Evolutionary conservation across 139 green algal species (phyloP).

Genomic region (Chlorella sorokiniana): DNA sequence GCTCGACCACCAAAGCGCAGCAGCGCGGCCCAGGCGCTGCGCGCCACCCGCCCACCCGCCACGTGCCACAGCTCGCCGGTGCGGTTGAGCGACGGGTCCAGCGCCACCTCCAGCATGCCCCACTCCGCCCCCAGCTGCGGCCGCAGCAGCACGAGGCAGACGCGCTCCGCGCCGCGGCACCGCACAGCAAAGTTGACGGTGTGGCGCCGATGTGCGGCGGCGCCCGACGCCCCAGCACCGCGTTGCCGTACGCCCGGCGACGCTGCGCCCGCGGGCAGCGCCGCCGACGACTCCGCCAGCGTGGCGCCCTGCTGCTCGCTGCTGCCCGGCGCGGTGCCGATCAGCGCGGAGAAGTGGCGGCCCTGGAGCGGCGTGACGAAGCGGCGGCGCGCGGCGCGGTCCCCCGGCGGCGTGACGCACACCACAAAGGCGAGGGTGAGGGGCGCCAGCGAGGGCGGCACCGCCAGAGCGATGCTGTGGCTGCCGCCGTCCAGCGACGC

Average conservation of each 20-base stretch:
- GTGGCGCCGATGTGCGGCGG: constrained; percentile 6
- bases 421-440: constrained; percentile 40
- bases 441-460: constrained; percentile 33
- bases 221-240: background rate
- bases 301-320: background rate
- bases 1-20: too few species aligned
- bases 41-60: constrained; percentile 21
- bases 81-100: constrained; percentile 64
- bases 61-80: constrained; percentile 73
- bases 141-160: constrained; percentile 56
- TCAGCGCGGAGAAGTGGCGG: constrained; percentile 33
- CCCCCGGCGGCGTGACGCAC: background rate
- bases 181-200: constrained; percentile 71
- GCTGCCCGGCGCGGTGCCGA: constrained; percentile 21
- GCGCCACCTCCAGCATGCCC: constrained; percentile 48
- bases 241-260: background rate
- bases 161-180: constrained; percentile 52
- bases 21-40: background rate
- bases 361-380: constrained; percentile 32
- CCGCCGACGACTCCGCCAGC: constrained; percentile 1
- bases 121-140: constrained; percentile 22
- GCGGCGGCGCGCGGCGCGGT: background rate
- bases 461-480: constrained; percentile 10
- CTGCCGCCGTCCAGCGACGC: background rate
- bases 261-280: background rate